phyloP scores from a whole-genome alignment of 2,329 filamentous ascomycete genomes.

The Chaetomium strumarium region DNA sequence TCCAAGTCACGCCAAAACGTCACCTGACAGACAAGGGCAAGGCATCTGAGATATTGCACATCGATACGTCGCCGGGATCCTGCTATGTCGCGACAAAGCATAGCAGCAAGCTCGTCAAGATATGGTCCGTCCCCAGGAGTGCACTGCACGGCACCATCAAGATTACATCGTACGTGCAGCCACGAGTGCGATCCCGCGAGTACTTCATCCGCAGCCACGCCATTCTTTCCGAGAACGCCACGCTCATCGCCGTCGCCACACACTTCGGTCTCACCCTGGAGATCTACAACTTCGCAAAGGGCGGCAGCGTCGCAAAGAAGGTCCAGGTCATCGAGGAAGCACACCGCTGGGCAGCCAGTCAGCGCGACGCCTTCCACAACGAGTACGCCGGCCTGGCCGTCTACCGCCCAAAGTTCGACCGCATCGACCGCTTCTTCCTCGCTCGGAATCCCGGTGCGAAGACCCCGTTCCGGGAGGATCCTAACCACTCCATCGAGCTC shows the following conservation, averaged over 20 bases:
- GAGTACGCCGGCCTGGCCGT: constrained; percentile 32
- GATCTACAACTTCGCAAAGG: constrained; percentile 35
- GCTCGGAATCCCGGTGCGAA: constrained; percentile 18
- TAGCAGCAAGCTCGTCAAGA: constrained; percentile 25
- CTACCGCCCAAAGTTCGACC: constrained; percentile 29
- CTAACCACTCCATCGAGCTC: constrained; percentile 34
- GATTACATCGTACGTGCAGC: constrained; percentile 34
- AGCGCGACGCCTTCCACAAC: constrained; percentile 30
- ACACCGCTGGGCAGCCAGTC: constrained; percentile 34
- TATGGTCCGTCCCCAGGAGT: constrained; percentile 24
- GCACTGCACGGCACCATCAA: constrained; percentile 30
- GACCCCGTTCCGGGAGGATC: constrained; percentile 27
- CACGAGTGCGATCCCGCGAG: constrained; percentile 34
- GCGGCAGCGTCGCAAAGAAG: constrained; percentile 27
- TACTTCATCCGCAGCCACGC: constrained; percentile 38
- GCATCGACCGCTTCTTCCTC: constrained; percentile 32
- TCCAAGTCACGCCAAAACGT: constrained; percentile 12
- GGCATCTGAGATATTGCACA: constrained; percentile 29
- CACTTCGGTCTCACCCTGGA: constrained; percentile 36
- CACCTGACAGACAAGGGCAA: constrained; percentile 23
- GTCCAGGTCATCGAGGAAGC: constrained; percentile 35
- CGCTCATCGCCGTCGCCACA: constrained; percentile 33
- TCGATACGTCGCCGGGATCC: constrained; percentile 31
- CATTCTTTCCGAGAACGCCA: constrained; percentile 34
- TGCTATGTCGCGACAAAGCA: constrained; percentile 30